These are phyloP conservation scores for Globisporangium cystogenes DNA, from an alignment of 352 stramenopile species.

Conservation along the genomic window DNA sequence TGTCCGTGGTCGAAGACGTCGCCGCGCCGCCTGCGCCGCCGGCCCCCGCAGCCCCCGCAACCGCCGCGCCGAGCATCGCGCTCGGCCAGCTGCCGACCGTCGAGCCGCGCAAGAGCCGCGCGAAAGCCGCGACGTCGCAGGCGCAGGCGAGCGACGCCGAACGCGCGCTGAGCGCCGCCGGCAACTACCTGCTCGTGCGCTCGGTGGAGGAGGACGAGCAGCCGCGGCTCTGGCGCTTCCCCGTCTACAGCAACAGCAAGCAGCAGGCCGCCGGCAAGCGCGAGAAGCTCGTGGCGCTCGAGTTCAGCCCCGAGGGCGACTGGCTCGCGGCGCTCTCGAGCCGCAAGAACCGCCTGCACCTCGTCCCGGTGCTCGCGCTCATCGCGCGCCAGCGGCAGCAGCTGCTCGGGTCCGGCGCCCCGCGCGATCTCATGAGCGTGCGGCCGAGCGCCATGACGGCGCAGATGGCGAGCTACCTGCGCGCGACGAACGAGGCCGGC, in stretches of 20 bases:
- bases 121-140: too few species aligned
- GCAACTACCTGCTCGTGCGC: constrained; percentile 58
- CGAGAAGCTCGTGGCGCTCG: constrained; percentile 59
- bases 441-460: constrained; percentile 66
- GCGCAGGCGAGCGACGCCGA: neutral
- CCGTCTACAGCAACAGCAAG: constrained; percentile 57
- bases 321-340: constrained; percentile 75
- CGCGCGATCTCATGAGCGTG: constrained; percentile 67
- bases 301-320: constrained; percentile 82
- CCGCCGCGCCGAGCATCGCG: constrained; percentile 13
- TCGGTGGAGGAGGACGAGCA: constrained; percentile 74
- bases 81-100: constrained; percentile 10
- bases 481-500: constrained; percentile 72
- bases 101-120: constrained; percentile 11
- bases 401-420: constrained; percentile 51
- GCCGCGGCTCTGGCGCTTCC: constrained; percentile 65
- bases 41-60: neutral
- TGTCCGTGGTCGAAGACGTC: constrained; percentile 30
- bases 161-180: constrained; percentile 2
- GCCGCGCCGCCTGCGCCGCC: neutral
- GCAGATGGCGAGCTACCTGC: constrained; percentile 82
- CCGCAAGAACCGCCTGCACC: constrained; percentile 71
- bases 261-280: constrained; percentile 38
- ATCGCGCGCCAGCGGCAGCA: constrained; percentile 47
- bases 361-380: constrained; percentile 63